Percentiles rank a stretch among this genome's conserved stretches.
Evolutionary conservation across 2,329 filamentous ascomycete genomes (phyloP).

Genomic region (Biscogniauxia marginata): DNA sequence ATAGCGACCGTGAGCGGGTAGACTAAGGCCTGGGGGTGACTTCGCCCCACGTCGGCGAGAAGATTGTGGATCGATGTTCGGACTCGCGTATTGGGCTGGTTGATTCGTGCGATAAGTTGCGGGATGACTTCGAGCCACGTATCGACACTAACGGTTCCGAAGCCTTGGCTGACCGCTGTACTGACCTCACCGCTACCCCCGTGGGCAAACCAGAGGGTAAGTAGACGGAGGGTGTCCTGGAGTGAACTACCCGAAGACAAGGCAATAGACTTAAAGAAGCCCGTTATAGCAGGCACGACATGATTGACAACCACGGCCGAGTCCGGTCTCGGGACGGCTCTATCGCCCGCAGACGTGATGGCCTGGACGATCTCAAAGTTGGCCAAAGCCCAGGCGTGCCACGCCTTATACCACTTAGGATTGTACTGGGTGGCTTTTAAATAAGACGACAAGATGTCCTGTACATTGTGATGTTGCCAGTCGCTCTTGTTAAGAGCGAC

Average conservation of each 20-base stretch:
- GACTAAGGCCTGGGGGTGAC: conserved; percentile 92
- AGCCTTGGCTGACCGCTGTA: conserved; percentile 82
- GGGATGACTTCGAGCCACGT: conserved; percentile 99
- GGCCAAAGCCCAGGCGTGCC: conserved; percentile 97
- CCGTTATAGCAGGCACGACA: conserved; percentile 89
- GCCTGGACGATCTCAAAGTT: conserved; percentile 98
- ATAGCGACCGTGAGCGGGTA: conserved; percentile 97
- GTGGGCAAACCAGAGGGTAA: conserved; percentile 96
- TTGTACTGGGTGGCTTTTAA: conserved; percentile 91
- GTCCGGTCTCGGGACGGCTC: conserved; percentile 49
- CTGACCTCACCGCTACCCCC: conserved; percentile 88
- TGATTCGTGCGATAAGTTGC: conserved; percentile 95
- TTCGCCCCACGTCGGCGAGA: conserved; percentile 86
- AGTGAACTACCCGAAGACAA: conserved; percentile 88
- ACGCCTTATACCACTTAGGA: conserved; percentile 95
- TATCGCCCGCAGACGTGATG: conserved; percentile 65
- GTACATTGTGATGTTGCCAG: conserved; percentile 83
- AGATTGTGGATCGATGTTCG: conserved; percentile 89
- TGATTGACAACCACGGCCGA: conserved; percentile 75
- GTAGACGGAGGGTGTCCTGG: conserved; percentile 87
- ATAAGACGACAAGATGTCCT: conserved; percentile 89
- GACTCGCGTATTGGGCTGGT: conserved; percentile 87
- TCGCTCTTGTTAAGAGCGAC: conserved; percentile 80
- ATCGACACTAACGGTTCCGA: conserved; percentile 88
- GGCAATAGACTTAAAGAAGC: conserved; percentile 97